Evolutionary conservation across 805 yeast genomes (phyloP).

Genomic region (Candida xiaguanensis): DNA sequence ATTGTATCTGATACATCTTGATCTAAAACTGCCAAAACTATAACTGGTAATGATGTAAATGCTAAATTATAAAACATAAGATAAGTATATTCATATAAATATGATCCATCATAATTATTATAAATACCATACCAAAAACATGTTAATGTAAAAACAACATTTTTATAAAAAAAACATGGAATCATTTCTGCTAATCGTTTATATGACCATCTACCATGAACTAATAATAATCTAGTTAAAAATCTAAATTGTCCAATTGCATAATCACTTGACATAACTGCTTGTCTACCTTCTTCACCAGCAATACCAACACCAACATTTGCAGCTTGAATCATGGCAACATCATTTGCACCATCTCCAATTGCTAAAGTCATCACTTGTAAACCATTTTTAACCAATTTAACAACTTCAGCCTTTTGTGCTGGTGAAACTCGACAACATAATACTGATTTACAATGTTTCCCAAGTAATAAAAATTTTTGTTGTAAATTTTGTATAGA

Average conservation of each 20-base stretch:
- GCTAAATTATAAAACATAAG: slow-evolving; percentile 78
- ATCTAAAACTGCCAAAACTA: slow-evolving; percentile 67
- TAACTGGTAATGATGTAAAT: slow-evolving; percentile 76
- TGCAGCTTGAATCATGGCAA: slow-evolving; percentile 84
- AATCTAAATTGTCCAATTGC: slow-evolving; percentile 78
- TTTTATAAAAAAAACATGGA: slow-evolving; percentile 75
- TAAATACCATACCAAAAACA: slow-evolving; percentile 75
- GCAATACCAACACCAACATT: slow-evolving; percentile 85
- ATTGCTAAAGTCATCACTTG: slow-evolving; percentile 76
- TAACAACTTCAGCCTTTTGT: slow-evolving; percentile 75
- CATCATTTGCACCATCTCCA: slow-evolving; percentile 87
- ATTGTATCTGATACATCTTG: slow-evolving; percentile 70
- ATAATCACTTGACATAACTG: slow-evolving; percentile 82
- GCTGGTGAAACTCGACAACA: slow-evolving; percentile 85
- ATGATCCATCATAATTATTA: slow-evolving; percentile 69
- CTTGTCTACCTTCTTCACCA: slow-evolving; percentile 84
- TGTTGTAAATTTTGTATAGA: slow-evolving; percentile 19
- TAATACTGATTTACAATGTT: slow-evolving; percentile 72
- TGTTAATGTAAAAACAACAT: slow-evolving; percentile 68
- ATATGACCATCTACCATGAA: slow-evolving; percentile 85
- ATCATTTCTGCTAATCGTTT: slow-evolving; percentile 72
- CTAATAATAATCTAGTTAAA: slow-evolving; percentile 59
- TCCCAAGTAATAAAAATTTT: slow-evolving; percentile 67
- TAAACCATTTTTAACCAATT: slow-evolving; percentile 57
- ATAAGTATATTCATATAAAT: slow-evolving; percentile 72